Evolutionary conservation across 1,284 basidiomycete genomes (phyloP), one percentile per base, ranked within the genome.

Genomic region (Athelia psychrophila): DNA sequence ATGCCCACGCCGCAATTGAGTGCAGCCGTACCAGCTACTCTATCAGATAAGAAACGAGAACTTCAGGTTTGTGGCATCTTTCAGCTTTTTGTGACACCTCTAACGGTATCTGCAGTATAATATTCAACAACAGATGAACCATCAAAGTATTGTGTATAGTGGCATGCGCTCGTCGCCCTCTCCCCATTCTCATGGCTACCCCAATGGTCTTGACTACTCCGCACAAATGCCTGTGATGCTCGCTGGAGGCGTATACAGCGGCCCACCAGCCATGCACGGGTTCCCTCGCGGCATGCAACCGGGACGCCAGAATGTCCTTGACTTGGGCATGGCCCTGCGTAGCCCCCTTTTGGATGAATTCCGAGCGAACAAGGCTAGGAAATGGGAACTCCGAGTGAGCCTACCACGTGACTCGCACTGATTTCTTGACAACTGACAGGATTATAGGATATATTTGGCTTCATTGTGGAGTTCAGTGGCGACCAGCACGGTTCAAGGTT

Each of bases 401-500:
- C 30, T 12, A 13, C 27, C 5, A n/a, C n/a, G n/a, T n/a, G n/a
- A n/a, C n/a, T n/a, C n/a, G 51, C 12, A 19, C 25, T 44, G 18
- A 45, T 51, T n/a, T n/a, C 45, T 44, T 50, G 22, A 15, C 3
- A 25, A 1, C 32, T 47, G 42, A n/a, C n/a, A 40, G 20, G 20
- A 24, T 48, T 38, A 46, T 67, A 93, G 88, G 94, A 97, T 62
- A 89, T 99, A 60, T 79, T 80, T 49, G 93, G 93, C 15, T 83
- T 90, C 69, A 73, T 98, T 48, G 88, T 93, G 50, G 97, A 98
- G 67, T 98, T 99, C 68, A 90, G 92, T 57, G 84, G 85, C 30
- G 97, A 99, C 69, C 96, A 98, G 67, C 91, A 95, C 63, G 91
- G 95, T 23, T 93, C 94, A 42, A 81, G 95, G 42, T 90, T 95